Base-by-base conservation (phyloP, 768 basidiomycete species). In the Lactifluus echinatus region DNA sequence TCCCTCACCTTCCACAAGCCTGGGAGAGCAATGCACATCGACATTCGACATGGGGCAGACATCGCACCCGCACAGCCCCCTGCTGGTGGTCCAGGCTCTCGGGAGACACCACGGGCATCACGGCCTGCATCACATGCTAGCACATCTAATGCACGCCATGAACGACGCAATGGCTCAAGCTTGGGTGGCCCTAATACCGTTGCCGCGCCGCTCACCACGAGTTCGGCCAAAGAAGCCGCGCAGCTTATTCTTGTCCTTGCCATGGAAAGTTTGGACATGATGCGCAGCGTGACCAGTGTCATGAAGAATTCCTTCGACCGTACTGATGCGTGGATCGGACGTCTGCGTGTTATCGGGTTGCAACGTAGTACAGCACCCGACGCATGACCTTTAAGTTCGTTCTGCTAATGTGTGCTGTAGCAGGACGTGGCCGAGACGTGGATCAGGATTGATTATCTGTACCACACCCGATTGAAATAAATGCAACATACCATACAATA, bases 221-320 rank as follows among this genome's bases (percentile, higher is more conserved):
- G 80, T 34, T 74, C 82, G 5, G 89, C 88, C 2, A 76, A 81
- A 23, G 76, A 82, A 15, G 87, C 91, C 28, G 89, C 93, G 11
- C 86, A 89, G 68, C 75, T 87, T 50, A 84, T 95, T 19, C 68
- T 95, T 63, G 82, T 84, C 8, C 80, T 95, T 8, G 91, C 93
- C 12, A 87, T 87, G 12, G 93, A 95, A 74, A 93, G 91, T 66
- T 66, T 95, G 69, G 92, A 95, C 66, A 94, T 93, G 90, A 83
- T 95, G 77, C 76, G 85, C 29, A 83, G 88, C 28, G 89, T 93
- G 28, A 89, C 89, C 19, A 78, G 81, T 4, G 89, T 94, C 23
- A 87, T 94, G 58, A 86, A 84, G 65, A 93, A 93, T 59, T 89
- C 84, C 60, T 73, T 94, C 69, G 91, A 93, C 68, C 76, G 85